Conservation (phyloP, 352 stramenopile genomes). For the Phytophthora nicotianae region DNA sequence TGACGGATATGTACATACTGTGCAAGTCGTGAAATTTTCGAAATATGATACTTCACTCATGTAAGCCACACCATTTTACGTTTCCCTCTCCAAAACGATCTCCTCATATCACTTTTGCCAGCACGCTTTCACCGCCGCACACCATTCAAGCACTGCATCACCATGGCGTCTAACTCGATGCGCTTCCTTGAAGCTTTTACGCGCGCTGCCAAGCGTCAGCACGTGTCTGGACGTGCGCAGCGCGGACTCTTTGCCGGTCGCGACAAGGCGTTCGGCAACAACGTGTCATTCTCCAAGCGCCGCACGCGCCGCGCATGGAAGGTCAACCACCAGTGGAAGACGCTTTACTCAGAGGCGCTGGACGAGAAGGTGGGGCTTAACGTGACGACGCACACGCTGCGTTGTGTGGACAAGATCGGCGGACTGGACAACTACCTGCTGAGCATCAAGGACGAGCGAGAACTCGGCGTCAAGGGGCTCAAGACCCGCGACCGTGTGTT, state of each 20-base stretch:
- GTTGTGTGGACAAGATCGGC: slow-evolving; percentile 93
- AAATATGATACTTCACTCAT: neutral
- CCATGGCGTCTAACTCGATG: slow-evolving; percentile 46
- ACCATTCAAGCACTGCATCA: slow-evolving; percentile 5
- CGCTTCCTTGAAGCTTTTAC: slow-evolving; percentile 64
- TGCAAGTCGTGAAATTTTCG: too few relatives aligned
- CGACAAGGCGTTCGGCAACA: slow-evolving; percentile 95
- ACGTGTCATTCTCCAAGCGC: slow-evolving; percentile 93
- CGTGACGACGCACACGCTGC: slow-evolving; percentile 92
- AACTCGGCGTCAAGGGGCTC: slow-evolving; percentile 75
- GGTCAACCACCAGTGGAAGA: slow-evolving; percentile 93
- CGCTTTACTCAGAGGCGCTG: slow-evolving; percentile 89
- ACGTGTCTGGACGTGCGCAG: slow-evolving; percentile 75
- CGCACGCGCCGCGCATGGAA: slow-evolving; percentile 93
- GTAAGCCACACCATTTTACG: neutral
- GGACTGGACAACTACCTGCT: slow-evolving; percentile 96
- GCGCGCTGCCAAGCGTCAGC: slow-evolving; percentile 64
- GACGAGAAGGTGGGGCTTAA: slow-evolving; percentile 94
- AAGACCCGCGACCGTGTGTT: slow-evolving; percentile 62
- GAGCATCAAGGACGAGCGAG: slow-evolving; percentile 84
- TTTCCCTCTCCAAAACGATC: neutral
- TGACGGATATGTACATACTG: too few relatives aligned
- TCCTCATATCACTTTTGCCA: neutral
- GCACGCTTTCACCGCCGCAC: slow-evolving; percentile 3
- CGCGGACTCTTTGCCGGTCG: slow-evolving; percentile 94